Conservation (phyloP, 306 rosid species). For the Cicer pinnatifidum region DNA sequence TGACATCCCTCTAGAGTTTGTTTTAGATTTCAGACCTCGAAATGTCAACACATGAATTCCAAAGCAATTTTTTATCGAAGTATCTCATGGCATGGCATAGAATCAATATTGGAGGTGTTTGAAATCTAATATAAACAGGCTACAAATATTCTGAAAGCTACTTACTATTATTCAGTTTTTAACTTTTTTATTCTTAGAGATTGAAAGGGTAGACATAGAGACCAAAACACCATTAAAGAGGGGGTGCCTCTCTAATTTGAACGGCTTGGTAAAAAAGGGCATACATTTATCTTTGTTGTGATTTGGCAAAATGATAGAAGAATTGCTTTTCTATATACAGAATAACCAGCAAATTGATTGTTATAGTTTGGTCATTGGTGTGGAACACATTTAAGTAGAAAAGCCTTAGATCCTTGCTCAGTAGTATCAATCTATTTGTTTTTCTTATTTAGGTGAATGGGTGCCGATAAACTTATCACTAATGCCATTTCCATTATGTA, state of each 20-base stretch:
- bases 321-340: neutral
- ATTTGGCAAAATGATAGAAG: neutral
- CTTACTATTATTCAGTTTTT: too few species aligned
- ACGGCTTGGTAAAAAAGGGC: neutral
- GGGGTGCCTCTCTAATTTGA: slow-evolving; percentile 5
- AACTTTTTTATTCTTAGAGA: too few species aligned
- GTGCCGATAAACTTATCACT: slow-evolving; percentile 16
- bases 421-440: neutral
- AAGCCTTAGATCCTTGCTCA: slow-evolving; percentile 6
- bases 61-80: neutral
- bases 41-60: neutral
- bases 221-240: slow-evolving; percentile 16
- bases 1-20: neutral
- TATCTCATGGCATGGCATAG: neutral
- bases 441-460: neutral
- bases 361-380: neutral
- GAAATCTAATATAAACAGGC: neutral
- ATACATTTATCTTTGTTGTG: neutral
- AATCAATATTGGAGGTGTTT: neutral
- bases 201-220: neutral
- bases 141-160: too few species aligned
- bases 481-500: slow-evolving; percentile 13
- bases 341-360: neutral
- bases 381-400: neutral
- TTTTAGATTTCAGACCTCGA: neutral